phyloP scores from a whole-genome alignment of 495 filamentous ascomycete species.

The Trichocladium uniseriatum region DNA sequence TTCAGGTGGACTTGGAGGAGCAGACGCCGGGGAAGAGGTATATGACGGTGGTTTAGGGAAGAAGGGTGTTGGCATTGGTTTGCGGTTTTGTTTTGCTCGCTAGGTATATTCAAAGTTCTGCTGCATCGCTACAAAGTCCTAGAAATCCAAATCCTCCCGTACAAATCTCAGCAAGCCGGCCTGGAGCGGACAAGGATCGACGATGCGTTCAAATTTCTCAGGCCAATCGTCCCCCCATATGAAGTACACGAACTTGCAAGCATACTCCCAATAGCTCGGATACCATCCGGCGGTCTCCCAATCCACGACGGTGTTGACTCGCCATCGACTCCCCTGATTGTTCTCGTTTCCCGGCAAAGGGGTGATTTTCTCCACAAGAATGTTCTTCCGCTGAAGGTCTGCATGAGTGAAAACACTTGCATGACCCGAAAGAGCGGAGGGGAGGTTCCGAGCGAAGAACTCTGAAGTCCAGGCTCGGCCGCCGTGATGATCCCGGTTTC shows the following conservation, averaged over 20 bases:
- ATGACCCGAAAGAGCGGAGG: background rate
- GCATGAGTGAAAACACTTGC: background rate
- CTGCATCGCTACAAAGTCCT: too few species aligned
- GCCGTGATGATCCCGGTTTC: background rate
- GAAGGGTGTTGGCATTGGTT: too few species aligned
- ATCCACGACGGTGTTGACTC: background rate
- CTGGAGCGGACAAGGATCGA: background rate
- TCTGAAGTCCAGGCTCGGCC: background rate
- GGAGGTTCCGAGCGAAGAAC: background rate
- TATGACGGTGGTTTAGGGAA: too few species aligned
- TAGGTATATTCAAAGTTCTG: too few species aligned
- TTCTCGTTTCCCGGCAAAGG: too few species aligned
- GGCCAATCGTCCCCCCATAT: background rate
- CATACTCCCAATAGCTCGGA: constrained; percentile 2
- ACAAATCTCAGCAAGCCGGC: background rate
- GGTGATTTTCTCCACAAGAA: background rate
- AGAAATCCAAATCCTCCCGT: background rate
- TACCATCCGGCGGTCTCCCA: constrained; percentile 1
- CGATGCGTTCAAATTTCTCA: background rate
- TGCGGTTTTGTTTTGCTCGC: too few species aligned
- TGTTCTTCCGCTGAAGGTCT: background rate
- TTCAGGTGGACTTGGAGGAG: too few species aligned
- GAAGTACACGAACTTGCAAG: background rate
- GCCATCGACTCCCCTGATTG: background rate
- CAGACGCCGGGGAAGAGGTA: too few species aligned